A percentile compares a stretch with the other conserved stretches of the same genome.
These are phyloP conservation scores for Aspergillus olivimuriae DNA, from an alignment of 495 filamentous ascomycete species.

Conservation along the genomic window DNA sequence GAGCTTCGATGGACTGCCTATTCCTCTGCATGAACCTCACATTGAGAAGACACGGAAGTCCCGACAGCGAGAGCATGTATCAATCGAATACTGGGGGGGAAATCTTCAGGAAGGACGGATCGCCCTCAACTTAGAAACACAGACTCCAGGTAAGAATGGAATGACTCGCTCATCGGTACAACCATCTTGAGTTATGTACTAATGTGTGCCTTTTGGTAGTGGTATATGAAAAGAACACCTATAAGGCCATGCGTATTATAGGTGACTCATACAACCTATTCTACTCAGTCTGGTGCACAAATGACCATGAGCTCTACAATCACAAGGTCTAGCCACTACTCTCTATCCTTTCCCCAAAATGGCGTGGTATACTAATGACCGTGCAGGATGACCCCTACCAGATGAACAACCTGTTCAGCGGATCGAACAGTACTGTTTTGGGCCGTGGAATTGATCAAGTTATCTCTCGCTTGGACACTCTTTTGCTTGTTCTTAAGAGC, in stretches of 20 bases:
- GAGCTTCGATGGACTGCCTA: conserved; percentile 47
- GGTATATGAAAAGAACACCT: conserved; percentile 53
- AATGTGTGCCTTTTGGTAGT: conserved; percentile 25
- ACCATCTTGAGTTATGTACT: conserved; percentile 44
- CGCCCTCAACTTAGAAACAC: too few species aligned
- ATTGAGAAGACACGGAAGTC: conserved; percentile 24
- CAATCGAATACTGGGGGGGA: conserved; percentile 56
- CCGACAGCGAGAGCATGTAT: conserved; percentile 50
- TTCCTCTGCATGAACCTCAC: conserved; percentile 33
- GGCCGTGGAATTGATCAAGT: conserved; percentile 26
- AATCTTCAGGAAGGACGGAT: conserved; percentile 7
- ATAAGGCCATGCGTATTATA: conserved; percentile 52
- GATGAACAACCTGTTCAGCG: conserved; percentile 49
- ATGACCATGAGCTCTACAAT: conserved; percentile 53
- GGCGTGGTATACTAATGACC: too few species aligned
- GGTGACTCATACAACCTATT: conserved; percentile 46
- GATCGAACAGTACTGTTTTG: too few species aligned
- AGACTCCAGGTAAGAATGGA: not conserved
- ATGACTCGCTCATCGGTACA: conserved; percentile 12
- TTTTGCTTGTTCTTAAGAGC: conserved; percentile 56
- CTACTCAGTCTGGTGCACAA: conserved; percentile 56
- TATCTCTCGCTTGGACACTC: conserved; percentile 47
- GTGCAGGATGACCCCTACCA: conserved; percentile 54
- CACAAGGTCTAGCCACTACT: conserved; percentile 48
- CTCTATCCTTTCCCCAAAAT: too few species aligned